Evolutionary conservation across 306 rosid genomes (phyloP), one percentile per base, ranked within the genome.

Genomic region (Cicer pinnatifidum): DNA sequence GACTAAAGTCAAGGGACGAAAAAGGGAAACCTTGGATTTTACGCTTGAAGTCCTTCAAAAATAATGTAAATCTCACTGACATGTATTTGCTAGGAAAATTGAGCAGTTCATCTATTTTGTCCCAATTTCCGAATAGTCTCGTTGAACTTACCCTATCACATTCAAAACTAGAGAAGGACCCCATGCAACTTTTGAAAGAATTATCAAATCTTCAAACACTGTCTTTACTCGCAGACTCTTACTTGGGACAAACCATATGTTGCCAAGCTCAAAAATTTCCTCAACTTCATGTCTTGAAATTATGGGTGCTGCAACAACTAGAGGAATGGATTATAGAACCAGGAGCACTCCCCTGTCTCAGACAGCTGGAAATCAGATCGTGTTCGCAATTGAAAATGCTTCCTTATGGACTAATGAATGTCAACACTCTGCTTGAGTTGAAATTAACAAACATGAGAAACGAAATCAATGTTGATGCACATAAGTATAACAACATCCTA

Each of bases 71-170:
- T n/a, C 70, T 78, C 51, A 69, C 54, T 10, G 54, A 78, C 71
- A n/a, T 78, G 47, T 78, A 69, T 60, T 60, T 78, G 71, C n/a
- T 60, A 3, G 81, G 81, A 48, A 6, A 5, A 45, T 60, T 78
- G 52, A 78, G 5, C 9, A 12, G 1, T 38, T 11, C 71, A 59
- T 16, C 64, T 47, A 12, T 7, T 33, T 7, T 52, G 19, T 65
- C 46, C 13, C 51, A 9, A 0, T 67, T 61, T 7, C 85, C 88
- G 0, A 2, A 12, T 2, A 75, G 13, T 54, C 82, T 85, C 3
- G 8, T 65, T 28, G 82, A 79, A 43, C 83, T 85, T 12, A 77
- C 79, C 35, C 77, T 82, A 9, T 82, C 89, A 51, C 81, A 82
- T 65, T 76, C 86, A 0, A 5, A n/a, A 15, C 71, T 80, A 10